Evolutionary conservation across 2,329 filamentous ascomycete species (phyloP).

Genomic region (Xylaria sp.): DNA sequence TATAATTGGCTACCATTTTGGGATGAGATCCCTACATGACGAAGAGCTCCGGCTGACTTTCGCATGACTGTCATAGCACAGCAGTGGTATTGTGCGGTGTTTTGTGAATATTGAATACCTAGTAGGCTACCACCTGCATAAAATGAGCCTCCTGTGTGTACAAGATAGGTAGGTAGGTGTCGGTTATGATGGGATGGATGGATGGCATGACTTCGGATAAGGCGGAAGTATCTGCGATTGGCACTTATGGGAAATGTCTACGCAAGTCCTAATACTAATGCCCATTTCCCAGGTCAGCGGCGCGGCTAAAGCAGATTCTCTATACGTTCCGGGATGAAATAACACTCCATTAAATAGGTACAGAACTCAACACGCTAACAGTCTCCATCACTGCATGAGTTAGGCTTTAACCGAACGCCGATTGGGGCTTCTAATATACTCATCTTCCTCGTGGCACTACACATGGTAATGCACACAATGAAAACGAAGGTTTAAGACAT

Average conservation of each 20-base stretch:
- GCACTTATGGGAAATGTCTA: background rate
- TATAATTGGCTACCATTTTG: constrained; percentile 22
- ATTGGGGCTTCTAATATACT: background rate
- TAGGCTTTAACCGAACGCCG: background rate
- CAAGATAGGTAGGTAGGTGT: no score
- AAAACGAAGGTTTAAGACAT: constrained; percentile 53
- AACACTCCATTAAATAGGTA: no score
- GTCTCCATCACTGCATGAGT: no score
- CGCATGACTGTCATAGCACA: background rate
- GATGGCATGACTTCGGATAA: background rate
- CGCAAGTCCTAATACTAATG: no score
- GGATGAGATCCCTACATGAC: constrained; percentile 17
- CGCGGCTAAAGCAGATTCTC: no score
- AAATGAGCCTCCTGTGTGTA: constrained; percentile 7
- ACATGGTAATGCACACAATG: constrained; percentile 54
- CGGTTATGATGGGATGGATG: constrained; percentile 3
- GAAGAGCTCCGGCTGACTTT: background rate
- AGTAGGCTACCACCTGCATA: background rate
- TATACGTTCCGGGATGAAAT: no score
- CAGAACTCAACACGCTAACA: no score
- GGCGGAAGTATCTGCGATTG: background rate
- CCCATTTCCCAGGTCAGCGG: no score
- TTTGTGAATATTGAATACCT: no score
- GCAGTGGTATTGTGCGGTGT: constrained; percentile 2
- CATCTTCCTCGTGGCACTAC: constrained; percentile 58